Percentiles rank a stretch among this genome's conserved stretches.
Evolutionary conservation across 179 eudicot species (phyloP).

Genomic region (Beta macrorhiza): DNA sequence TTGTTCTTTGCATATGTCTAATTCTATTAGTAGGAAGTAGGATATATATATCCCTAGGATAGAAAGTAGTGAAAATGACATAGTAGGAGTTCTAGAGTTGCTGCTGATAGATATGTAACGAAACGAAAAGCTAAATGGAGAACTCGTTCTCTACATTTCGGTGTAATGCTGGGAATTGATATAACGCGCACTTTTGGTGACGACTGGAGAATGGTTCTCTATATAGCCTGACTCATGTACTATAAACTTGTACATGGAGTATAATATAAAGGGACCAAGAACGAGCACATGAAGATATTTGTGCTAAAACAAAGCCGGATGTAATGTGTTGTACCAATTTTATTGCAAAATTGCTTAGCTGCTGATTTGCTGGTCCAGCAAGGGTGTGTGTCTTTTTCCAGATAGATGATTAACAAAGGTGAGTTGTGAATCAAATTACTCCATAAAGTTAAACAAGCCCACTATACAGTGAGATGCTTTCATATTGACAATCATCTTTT

Average conservation of each 20-base stretch:
- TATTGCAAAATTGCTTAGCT: conserved; percentile 20
- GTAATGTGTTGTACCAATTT: background rate
- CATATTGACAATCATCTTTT: background rate
- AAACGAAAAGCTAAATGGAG: background rate
- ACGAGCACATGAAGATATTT: no score
- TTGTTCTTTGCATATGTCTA: background rate
- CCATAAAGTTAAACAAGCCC: background rate
- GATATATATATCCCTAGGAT: no score
- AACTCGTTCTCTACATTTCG: no score
- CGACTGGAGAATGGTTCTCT: no score
- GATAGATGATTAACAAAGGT: conserved; percentile 1
- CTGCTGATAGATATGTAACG: background rate
- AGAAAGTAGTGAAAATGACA: conserved; percentile 21
- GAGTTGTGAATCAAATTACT: conserved; percentile 12
- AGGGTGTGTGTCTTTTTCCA: conserved; percentile 22
- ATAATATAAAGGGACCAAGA: no score
- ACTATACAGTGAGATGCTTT: conserved; percentile 4
- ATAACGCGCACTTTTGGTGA: no score
- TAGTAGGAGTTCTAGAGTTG: background rate
- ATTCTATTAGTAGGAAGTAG: background rate
- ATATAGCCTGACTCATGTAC: no score
- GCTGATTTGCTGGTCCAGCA: conserved; percentile 38
- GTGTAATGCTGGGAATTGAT: no score
- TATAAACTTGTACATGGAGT: no score
- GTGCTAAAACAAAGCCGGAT: no score